A percentile compares a stretch with the other conserved stretches of the same genome.
These are phyloP conservation scores for Phylloporus arenicola DNA, from an alignment of 768 basidiomycete genomes.

Conservation along the genomic window DNA sequence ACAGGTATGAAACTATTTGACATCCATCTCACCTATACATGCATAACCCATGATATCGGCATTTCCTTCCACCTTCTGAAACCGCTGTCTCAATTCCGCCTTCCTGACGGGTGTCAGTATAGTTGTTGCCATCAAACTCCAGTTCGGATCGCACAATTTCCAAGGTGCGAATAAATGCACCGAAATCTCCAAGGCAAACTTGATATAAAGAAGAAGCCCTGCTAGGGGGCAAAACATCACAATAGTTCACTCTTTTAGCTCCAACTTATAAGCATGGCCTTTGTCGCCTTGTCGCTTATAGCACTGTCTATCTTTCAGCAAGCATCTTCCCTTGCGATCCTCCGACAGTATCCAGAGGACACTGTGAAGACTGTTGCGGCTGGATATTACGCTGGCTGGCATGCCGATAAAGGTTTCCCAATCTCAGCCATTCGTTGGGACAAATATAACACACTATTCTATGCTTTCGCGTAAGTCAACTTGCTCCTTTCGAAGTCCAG, in stretches of 20 bases:
- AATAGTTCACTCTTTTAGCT: background rate
- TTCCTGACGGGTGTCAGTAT: too few relatives aligned
- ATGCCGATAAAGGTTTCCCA: slow-evolving; percentile 47
- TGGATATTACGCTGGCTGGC: slow-evolving; percentile 68
- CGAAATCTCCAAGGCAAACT: background rate
- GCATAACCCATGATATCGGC: background rate
- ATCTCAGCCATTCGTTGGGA: slow-evolving; percentile 55
- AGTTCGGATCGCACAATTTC: too few relatives aligned
- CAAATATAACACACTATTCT: slow-evolving; percentile 69
- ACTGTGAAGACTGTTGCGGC: too few relatives aligned
- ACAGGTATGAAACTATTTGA: background rate
- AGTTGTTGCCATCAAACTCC: too few relatives aligned
- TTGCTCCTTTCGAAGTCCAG: background rate
- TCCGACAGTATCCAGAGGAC: background rate
- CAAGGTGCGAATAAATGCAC: background rate
- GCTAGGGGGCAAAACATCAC: background rate
- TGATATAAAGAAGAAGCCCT: background rate
- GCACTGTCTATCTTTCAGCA: background rate
- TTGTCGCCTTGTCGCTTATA: background rate
- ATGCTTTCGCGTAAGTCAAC: slow-evolving; percentile 55
- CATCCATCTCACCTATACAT: background rate
- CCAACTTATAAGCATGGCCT: background rate
- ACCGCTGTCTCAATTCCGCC: background rate
- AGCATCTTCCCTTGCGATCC: background rate
- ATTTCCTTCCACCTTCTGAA: background rate